Percentiles rank a stretch among this genome's conserved stretches.
These are phyloP conservation scores for Coemansia sp. DNA, from an alignment of 192 early-diverging fungal genomes.

Conservation along the genomic window DNA sequence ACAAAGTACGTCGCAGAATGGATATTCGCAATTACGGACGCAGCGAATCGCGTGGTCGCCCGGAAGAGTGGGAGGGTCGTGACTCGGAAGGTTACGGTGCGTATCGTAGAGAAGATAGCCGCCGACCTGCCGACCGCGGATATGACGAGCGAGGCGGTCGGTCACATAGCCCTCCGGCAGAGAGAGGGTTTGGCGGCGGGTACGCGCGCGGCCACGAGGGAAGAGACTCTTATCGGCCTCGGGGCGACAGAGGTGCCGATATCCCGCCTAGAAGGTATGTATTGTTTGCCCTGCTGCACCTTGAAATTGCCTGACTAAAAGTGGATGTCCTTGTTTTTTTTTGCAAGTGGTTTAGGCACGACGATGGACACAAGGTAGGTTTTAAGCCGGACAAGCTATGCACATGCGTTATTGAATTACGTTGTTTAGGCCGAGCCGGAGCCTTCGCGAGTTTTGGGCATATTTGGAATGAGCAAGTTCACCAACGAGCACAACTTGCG, in stretches of 20 bases:
- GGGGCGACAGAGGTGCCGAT: not conserved
- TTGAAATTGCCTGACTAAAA: too few species aligned
- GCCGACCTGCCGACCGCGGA: not conserved
- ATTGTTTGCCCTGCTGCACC: not conserved
- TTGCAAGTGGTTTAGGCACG: conserved; percentile 5
- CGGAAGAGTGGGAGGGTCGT: not conserved
- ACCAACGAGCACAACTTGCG: conserved; percentile 37
- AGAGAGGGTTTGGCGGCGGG: not conserved
- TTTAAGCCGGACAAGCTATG: too few species aligned
- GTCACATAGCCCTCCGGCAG: conserved; percentile 20
- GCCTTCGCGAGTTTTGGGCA: conserved; percentile 40
- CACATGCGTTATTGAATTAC: not conserved
- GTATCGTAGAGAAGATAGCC: not conserved
- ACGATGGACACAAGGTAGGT: conserved; percentile 25
- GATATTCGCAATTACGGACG: conserved; percentile 40
- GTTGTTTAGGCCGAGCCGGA: conserved; percentile 23
- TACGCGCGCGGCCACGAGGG: not conserved
- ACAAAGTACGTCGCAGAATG: conserved; percentile 29
- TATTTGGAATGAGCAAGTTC: conserved; percentile 55
- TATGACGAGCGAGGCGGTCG: conserved; percentile 14
- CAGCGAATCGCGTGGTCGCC: conserved; percentile 26
- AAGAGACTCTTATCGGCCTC: not conserved
- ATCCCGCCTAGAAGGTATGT: conserved; percentile 19
- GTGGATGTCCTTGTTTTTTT: not conserved
- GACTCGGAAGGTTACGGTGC: not conserved